These are phyloP conservation scores for Nemania abortiva DNA, from an alignment of 2,329 filamentous ascomycete genomes.

Conservation along the genomic window DNA sequence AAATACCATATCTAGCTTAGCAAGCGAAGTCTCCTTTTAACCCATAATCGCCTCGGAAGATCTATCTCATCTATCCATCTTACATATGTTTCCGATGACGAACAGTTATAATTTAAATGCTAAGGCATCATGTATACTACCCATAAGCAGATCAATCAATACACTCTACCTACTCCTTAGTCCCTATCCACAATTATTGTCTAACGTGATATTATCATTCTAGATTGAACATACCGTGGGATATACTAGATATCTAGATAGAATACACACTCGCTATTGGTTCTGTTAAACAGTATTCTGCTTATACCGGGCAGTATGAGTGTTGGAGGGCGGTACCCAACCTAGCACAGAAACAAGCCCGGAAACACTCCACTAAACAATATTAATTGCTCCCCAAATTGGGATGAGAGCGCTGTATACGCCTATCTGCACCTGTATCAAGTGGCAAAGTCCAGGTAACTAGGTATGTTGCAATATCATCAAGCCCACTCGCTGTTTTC, in stretches of 20 bases:
- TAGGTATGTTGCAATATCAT: not conserved
- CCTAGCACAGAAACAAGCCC: too few species aligned
- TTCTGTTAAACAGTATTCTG: not conserved
- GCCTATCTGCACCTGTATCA: not conserved
- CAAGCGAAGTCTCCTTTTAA: not conserved
- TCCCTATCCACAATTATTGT: too few species aligned
- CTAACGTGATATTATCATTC: not conserved
- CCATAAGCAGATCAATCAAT: not conserved
- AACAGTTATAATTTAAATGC: not conserved
- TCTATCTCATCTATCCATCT: not conserved
- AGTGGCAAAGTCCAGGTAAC: not conserved
- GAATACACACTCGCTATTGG: not conserved
- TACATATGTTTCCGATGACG: not conserved
- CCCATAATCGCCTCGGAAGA: not conserved
- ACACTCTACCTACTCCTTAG: too few species aligned
- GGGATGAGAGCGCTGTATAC: not conserved
- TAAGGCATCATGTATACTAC: not conserved
- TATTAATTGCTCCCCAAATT: not conserved
- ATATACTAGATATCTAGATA: not conserved
- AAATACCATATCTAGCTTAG: not conserved
- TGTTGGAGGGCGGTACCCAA: too few species aligned
- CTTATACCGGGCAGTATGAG: too few species aligned
- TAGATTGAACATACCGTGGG: not conserved
- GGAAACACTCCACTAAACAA: slow-evolving; percentile 1
- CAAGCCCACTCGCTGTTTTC: not conserved